phyloP scores from a whole-genome alignment of 1,139 yeast species.

The Saccharomyces hybrid region DNA sequence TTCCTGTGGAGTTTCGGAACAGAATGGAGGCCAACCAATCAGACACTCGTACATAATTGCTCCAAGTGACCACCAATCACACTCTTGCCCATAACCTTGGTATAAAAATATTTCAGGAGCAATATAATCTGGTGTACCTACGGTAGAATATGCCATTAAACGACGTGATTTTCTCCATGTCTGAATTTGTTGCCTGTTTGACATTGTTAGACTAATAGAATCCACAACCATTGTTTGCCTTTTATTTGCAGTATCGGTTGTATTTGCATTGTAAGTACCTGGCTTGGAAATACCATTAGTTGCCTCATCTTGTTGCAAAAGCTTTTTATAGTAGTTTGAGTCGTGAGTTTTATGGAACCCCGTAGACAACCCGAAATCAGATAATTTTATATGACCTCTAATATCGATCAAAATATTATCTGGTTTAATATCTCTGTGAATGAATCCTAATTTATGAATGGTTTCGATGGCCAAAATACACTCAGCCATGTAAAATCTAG shows the following conservation, averaged over 20 bases:
- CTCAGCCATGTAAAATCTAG: conserved; percentile 79
- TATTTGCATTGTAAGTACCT: conserved; percentile 21
- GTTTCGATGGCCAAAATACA: conserved; percentile 82
- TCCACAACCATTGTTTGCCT: conserved; percentile 89
- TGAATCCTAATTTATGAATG: conserved; percentile 69
- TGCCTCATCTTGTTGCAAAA: conserved; percentile 52
- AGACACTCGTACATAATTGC: conserved; percentile 98
- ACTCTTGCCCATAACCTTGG: conserved; percentile 98
- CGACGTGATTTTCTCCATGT: conserved; percentile 97
- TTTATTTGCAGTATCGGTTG: conserved; percentile 15
- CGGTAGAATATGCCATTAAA: conserved; percentile 96
- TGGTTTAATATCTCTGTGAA: conserved; percentile 78
- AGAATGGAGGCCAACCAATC: conserved; percentile 99
- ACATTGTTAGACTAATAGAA: conserved; percentile 90
- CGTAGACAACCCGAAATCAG: conserved; percentile 79
- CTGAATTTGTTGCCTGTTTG: conserved; percentile 94
- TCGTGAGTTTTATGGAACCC: conserved; percentile 85
- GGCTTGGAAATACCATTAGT: conserved; percentile 30
- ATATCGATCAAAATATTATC: conserved; percentile 75
- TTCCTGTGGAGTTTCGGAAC: conserved; percentile 98
- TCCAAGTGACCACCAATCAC: conserved; percentile 99
- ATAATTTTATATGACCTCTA: conserved; percentile 69
- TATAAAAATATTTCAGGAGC: conserved; percentile 97
- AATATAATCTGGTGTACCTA: conserved; percentile 97
- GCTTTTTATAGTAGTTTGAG: conserved; percentile 65